These are phyloP conservation scores for Aspergillus ibericus DNA, from an alignment of 2,329 filamentous ascomycete genomes.

Conservation along the genomic window DNA sequence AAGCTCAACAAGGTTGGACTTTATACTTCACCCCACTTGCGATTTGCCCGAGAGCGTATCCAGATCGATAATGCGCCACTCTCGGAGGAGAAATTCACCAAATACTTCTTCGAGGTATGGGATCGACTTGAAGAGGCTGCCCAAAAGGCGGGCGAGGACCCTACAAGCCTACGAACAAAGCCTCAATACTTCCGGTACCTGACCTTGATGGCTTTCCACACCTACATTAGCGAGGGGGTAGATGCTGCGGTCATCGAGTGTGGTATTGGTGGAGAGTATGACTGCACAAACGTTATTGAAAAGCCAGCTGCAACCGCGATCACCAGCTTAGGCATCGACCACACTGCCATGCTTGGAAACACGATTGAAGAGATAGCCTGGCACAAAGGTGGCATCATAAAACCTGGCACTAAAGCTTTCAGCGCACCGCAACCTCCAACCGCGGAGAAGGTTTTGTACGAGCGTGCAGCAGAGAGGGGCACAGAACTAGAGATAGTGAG, in stretches of 20 bases:
- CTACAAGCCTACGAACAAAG: conserved; percentile 60
- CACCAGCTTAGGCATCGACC: conserved; percentile 81
- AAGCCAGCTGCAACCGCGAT: conserved; percentile 71
- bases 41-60: conserved; percentile 81
- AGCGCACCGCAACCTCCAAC: conserved; percentile 58
- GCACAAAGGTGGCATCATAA: conserved; percentile 91
- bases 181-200: conserved; percentile 92
- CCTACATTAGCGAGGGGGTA: conserved; percentile 74
- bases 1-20: conserved; percentile 65
- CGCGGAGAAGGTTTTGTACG: conserved; percentile 57
- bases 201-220: conserved; percentile 83
- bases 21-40: conserved; percentile 83
- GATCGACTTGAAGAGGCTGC: conserved; percentile 61
- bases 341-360: conserved; percentile 74
- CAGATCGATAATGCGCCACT: conserved; percentile 73
- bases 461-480: conserved; percentile 54
- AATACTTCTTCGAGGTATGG: conserved; percentile 84
- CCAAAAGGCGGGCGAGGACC: conserved; percentile 52
- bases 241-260: conserved; percentile 83
- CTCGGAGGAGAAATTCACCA: conserved; percentile 66
- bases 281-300: conserved; percentile 82
- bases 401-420: conserved; percentile 63
- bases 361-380: conserved; percentile 82
- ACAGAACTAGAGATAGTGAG: conserved; percentile 51
- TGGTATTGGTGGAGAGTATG: conserved; percentile 90